Conservation (phyloP, 495 filamentous ascomycete species). For the Neurospora sp. region DNA sequence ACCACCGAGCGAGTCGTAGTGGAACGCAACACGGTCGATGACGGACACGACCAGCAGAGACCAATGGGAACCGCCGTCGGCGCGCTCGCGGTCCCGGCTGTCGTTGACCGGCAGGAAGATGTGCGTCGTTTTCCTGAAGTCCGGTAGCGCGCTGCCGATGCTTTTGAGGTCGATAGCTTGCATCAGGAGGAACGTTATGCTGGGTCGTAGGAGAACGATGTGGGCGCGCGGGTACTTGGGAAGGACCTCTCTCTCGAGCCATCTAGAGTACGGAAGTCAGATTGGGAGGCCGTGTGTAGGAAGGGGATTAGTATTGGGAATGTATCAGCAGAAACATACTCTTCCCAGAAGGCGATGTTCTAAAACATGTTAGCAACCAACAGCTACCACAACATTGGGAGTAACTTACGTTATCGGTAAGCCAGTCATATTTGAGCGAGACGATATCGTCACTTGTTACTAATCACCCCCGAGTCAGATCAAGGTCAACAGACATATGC, state of each 20-base stretch:
- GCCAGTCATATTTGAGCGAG: conserved; percentile 84
- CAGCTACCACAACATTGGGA: conserved; percentile 4
- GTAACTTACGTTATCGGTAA: conserved; percentile 85
- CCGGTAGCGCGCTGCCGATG: conserved; percentile 63
- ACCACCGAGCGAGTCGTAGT: conserved; percentile 85
- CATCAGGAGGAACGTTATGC: conserved; percentile 89
- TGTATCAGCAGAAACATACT: conserved; percentile 45
- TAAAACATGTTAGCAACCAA: conserved; percentile 17
- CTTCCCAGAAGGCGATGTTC: conserved; percentile 96
- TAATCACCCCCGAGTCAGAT: conserved; percentile 14
- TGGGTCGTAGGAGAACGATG: conserved; percentile 85
- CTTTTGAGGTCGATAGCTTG: conserved; percentile 66
- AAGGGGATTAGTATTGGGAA: not conserved
- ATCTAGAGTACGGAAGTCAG: conserved; percentile 39
- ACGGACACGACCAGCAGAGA: conserved; percentile 82
- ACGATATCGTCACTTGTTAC: conserved; percentile 66
- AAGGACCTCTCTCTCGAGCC: conserved; percentile 82
- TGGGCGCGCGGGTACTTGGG: conserved; percentile 62
- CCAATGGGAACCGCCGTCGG: conserved; percentile 93
- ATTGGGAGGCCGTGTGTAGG: not conserved
- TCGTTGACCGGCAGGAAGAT: conserved; percentile 98
- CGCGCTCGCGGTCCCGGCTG: conserved; percentile 57
- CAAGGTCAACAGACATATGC: not conserved
- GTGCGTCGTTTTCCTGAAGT: conserved; percentile 76
- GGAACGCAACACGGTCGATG: conserved; percentile 85